These are phyloP conservation scores for Mimosa bimucronata DNA, from an alignment of 306 rosid genomes.

Conservation along the genomic window DNA sequence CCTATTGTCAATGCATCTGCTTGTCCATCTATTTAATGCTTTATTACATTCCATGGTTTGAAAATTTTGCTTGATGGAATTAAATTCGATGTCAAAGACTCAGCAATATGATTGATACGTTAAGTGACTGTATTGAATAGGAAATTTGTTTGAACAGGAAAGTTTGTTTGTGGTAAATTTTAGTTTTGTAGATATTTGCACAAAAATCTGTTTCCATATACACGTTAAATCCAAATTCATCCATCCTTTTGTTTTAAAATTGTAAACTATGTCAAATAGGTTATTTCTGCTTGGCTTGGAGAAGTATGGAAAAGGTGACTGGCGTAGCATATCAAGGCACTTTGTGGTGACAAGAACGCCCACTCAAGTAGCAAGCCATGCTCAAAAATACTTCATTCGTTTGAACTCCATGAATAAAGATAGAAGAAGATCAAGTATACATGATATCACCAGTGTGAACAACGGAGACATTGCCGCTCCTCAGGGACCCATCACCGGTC, in stretches of 20 bases:
- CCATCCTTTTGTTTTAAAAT: background rate
- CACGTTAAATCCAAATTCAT: background rate
- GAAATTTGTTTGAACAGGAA: background rate
- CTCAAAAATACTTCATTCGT: slow-evolving; percentile 95
- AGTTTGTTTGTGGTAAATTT: background rate
- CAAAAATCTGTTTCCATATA: background rate
- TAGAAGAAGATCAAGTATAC: slow-evolving; percentile 96
- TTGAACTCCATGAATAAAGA: slow-evolving; percentile 96
- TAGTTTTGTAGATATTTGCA: background rate
- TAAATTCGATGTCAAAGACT: background rate
- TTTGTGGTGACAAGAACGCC: slow-evolving; percentile 96
- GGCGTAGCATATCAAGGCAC: slow-evolving; percentile 97
- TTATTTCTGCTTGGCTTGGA: slow-evolving; percentile 93
- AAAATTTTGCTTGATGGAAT: background rate
- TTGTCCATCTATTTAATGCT: background rate
- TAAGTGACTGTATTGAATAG: background rate
- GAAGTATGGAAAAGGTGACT: slow-evolving; percentile 96
- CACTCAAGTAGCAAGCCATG: slow-evolving; percentile 97
- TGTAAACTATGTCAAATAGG: slow-evolving; percentile 47
- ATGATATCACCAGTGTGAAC: slow-evolving; percentile 85
- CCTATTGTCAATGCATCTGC: background rate
- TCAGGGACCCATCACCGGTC: slow-evolving; percentile 90
- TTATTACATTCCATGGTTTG: background rate
- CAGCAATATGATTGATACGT: background rate
- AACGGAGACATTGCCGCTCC: slow-evolving; percentile 69